These are phyloP conservation scores for Torulaspora pretoriensis DNA, from an alignment of 1,139 yeast species.

Conservation along the genomic window DNA sequence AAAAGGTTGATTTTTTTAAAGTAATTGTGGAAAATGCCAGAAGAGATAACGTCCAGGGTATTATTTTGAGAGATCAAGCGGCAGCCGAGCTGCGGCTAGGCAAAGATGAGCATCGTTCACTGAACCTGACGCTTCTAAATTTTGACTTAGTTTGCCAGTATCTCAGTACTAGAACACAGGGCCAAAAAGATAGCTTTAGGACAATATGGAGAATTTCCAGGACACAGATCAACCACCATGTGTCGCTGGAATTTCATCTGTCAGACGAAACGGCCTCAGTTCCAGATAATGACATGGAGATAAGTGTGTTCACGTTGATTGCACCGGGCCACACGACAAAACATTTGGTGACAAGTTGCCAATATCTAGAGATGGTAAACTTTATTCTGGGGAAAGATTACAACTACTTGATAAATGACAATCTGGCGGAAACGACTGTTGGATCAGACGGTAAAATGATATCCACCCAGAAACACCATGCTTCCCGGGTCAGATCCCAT, in stretches of 20 bases:
- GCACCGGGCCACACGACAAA: constrained; percentile 14
- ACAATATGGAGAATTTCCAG: constrained; percentile 14
- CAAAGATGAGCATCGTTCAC: constrained; percentile 8
- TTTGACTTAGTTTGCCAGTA: constrained; percentile 8
- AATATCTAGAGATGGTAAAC: constrained; percentile 18
- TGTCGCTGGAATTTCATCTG: constrained; percentile 8
- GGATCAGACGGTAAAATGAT: constrained; percentile 23
- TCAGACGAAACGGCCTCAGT: constrained; percentile 12
- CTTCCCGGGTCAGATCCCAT: constrained; percentile 20
- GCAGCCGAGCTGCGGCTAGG: constrained; percentile 13
- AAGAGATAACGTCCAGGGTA: constrained; percentile 10
- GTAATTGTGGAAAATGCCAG: constrained; percentile 11
- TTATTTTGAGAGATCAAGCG: constrained; percentile 15
- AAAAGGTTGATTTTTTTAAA: constrained; percentile 10
- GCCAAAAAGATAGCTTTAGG: constrained; percentile 8
- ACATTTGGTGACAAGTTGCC: constrained; percentile 19
- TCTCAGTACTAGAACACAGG: constrained; percentile 3
- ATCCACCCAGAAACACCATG: constrained; percentile 20
- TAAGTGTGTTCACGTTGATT: constrained; percentile 13
- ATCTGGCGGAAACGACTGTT: constrained; percentile 17
- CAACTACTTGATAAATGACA: constrained; percentile 17
- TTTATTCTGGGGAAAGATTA: constrained; percentile 18
- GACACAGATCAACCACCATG: constrained; percentile 9
- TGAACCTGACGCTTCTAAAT: constrained; percentile 11
- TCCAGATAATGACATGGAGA: constrained; percentile 10